Percentiles rank a stretch among this genome's conserved stretches.
Evolutionary conservation across 306 rosid species (phyloP).

Genomic region (Fragaria ananassa): DNA sequence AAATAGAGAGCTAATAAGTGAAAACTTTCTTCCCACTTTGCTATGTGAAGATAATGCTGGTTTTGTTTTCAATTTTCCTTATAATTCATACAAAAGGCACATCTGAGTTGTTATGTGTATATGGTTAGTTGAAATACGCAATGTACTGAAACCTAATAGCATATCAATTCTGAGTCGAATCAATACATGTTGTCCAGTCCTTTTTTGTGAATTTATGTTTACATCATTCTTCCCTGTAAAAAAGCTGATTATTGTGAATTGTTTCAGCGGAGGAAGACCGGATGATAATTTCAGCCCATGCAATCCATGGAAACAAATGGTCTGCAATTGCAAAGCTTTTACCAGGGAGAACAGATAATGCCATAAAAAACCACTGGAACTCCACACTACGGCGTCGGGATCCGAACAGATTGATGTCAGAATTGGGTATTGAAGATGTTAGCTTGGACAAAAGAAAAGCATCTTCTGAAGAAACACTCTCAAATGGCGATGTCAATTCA

Average conservation of each 20-base stretch:
- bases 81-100: neutral
- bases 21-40: neutral
- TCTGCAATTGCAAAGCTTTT: slow-evolving; percentile 81
- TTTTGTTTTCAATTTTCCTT: neutral
- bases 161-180: neutral
- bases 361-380: slow-evolving; percentile 95
- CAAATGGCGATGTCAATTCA: slow-evolving; percentile 78
- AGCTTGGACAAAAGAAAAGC: slow-evolving; percentile 81
- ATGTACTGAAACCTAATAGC: neutral
- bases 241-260: slow-evolving; percentile 27
- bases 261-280: slow-evolving; percentile 84
- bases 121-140: neutral
- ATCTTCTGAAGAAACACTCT: slow-evolving; percentile 85
- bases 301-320: slow-evolving; percentile 89
- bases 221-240: slow-evolving; percentile 15
- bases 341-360: slow-evolving; percentile 87
- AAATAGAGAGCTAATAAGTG: neutral
- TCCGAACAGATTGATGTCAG: slow-evolving; percentile 49
- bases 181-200: neutral
- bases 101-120: neutral
- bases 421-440: slow-evolving; percentile 58
- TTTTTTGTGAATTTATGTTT: neutral
- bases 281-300: slow-evolving; percentile 86
- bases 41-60: neutral
- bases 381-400: slow-evolving; percentile 80